Conservation (phyloP, 305 asterid species). For the Fraxinus xanthoxyloides region DNA sequence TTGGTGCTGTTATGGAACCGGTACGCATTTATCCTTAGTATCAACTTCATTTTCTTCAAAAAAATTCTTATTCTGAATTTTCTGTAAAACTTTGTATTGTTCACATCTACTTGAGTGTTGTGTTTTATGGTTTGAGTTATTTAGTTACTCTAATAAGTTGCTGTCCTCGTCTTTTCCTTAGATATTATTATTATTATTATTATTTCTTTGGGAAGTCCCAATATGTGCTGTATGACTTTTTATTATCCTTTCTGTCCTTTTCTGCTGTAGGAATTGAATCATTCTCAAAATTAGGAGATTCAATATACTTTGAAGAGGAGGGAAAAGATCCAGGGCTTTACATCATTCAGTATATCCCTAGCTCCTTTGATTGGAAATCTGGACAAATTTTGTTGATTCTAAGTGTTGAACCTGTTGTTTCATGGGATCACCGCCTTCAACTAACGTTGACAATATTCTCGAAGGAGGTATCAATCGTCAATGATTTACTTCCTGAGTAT, state of each 20-base stretch:
- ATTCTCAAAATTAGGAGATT: constrained; percentile 93
- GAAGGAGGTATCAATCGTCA: constrained; percentile 38
- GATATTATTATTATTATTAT: neutral
- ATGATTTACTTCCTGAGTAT: neutral
- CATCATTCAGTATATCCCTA: constrained; percentile 72
- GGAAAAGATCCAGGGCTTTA: constrained; percentile 58
- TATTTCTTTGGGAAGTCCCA: neutral
- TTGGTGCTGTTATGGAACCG: constrained; percentile 99
- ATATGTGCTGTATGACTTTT: neutral
- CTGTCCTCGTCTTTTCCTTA: neutral
- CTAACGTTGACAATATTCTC: constrained; percentile 47
- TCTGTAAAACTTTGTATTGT: neutral
- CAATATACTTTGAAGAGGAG: constrained; percentile 82
- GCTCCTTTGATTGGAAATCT: constrained; percentile 72
- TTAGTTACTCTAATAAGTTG: neutral
- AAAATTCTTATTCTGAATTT: neutral
- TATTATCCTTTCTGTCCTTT: neutral
- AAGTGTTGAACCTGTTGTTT: constrained; percentile 55
- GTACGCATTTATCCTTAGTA: constrained; percentile 27
- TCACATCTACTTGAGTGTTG: neutral
- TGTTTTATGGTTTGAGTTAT: neutral
- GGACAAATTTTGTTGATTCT: constrained; percentile 52
- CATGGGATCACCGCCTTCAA: constrained; percentile 57
- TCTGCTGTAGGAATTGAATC: constrained; percentile 73
- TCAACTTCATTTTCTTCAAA: neutral